Conservation (phyloP, 2,329 filamentous ascomycete genomes). For the Neurospora sp. region DNA sequence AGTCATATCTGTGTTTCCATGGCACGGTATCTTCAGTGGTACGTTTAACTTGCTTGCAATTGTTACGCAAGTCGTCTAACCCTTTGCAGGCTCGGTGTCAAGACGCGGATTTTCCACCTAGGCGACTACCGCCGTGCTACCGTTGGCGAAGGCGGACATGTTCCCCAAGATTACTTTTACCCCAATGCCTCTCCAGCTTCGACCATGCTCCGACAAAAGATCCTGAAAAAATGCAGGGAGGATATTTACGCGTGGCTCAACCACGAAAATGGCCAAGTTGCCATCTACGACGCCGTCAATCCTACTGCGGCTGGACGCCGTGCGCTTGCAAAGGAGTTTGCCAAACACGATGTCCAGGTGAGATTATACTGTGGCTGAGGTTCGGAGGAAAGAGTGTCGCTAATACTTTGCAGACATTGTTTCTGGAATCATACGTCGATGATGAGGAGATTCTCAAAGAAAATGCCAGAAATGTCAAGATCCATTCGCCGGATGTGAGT, state of each 20-base stretch:
- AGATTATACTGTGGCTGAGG: constrained; percentile 10
- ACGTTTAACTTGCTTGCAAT: constrained; percentile 19
- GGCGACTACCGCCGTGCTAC: constrained; percentile 94
- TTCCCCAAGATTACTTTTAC: constrained; percentile 97
- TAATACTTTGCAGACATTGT: constrained; percentile 58
- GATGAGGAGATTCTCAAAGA: constrained; percentile 91
- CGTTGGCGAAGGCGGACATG: constrained; percentile 69
- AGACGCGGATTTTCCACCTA: constrained; percentile 94
- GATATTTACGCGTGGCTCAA: constrained; percentile 96
- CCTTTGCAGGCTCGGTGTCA: constrained; percentile 70
- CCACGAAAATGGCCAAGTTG: constrained; percentile 94
- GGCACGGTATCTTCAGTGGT: constrained; percentile 88
- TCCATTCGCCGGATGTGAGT: constrained; percentile 84
- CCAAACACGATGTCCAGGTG: constrained; percentile 92
- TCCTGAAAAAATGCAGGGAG: constrained; percentile 91
- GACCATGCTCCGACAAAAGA: constrained; percentile 91
- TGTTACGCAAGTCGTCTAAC: not conserved
- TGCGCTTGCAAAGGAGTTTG: constrained; percentile 87
- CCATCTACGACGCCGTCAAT: constrained; percentile 97
- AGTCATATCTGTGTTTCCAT: constrained; percentile 93
- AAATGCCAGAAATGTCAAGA: constrained; percentile 95
- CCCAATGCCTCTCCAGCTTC: constrained; percentile 87
- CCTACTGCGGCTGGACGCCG: constrained; percentile 73
- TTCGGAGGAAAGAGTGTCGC: not conserved
- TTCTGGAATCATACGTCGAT: constrained; percentile 92